These are phyloP conservation scores for Alternaria triticina DNA, from an alignment of 2,329 filamentous ascomycete genomes.

Conservation along the genomic window DNA sequence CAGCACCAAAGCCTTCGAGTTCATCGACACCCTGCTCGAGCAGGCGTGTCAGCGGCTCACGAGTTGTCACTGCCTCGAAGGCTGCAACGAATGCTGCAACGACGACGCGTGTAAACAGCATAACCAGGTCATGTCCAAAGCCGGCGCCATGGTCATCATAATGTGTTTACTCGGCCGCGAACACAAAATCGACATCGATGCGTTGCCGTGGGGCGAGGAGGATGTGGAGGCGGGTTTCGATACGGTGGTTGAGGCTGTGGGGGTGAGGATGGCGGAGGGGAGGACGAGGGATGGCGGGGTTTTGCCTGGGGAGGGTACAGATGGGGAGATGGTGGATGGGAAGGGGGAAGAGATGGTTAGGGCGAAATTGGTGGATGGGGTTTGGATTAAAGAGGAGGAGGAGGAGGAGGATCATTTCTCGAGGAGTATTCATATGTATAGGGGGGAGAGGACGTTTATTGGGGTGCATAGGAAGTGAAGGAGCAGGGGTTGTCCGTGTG, in stretches of 20 bases:
- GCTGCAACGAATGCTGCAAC: conserved; percentile 90
- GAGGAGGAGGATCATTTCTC: conserved; percentile 44
- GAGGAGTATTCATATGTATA: conserved; percentile 42
- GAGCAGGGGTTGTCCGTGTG: too few relatives aligned
- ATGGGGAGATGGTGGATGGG: conserved; percentile 28
- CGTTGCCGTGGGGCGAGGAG: conserved; percentile 88
- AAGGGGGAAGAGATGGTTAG: conserved; percentile 50
- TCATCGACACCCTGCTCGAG: conserved; percentile 77
- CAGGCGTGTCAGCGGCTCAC: conserved; percentile 80
- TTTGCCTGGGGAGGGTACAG: conserved; percentile 62
- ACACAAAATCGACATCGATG: conserved; percentile 81
- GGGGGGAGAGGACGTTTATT: conserved; percentile 43
- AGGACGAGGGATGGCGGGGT: conserved; percentile 32
- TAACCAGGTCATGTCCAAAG: conserved; percentile 94
- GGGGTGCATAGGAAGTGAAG: conserved; percentile 39
- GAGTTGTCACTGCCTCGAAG: conserved; percentile 75
- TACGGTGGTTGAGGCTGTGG: conserved; percentile 77
- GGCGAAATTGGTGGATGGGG: conserved; percentile 47
- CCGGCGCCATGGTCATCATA: conserved; percentile 81
- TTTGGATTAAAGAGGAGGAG: conserved; percentile 48
- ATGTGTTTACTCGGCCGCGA: conserved; percentile 75
- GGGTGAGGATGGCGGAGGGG: conserved; percentile 60
- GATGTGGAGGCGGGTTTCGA: conserved; percentile 74
- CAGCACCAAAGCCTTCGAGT: conserved; percentile 91
- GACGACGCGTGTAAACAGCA: conserved; percentile 82